phyloP scores from a whole-genome alignment of 2,329 filamentous ascomycete species.

The Xylaria sp. region DNA sequence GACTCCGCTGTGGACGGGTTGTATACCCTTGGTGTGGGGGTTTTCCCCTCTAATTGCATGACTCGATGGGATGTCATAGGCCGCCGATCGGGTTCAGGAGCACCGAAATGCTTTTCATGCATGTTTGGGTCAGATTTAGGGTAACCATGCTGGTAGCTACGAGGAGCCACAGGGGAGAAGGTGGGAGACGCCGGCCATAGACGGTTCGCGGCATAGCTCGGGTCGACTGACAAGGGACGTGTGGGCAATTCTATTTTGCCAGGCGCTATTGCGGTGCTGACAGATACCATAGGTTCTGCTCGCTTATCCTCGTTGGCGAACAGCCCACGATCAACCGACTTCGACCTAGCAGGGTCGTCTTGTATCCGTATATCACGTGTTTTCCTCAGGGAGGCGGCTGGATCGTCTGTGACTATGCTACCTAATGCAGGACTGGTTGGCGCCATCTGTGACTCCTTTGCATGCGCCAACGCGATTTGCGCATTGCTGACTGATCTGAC shows the following conservation, averaged over 20 bases:
- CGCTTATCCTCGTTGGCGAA: slow-evolving; percentile 72
- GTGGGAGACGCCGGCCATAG: slow-evolving; percentile 52
- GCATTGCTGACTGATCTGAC: slow-evolving; percentile 57
- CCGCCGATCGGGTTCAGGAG: slow-evolving; percentile 55
- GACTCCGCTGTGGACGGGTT: slow-evolving; percentile 54
- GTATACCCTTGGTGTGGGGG: slow-evolving; percentile 49
- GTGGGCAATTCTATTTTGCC: slow-evolving; percentile 66
- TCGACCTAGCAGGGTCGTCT: slow-evolving; percentile 64
- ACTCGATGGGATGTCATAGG: slow-evolving; percentile 60
- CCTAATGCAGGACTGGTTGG: slow-evolving; percentile 54
- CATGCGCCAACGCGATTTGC: slow-evolving; percentile 55
- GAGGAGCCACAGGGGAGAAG: slow-evolving; percentile 52
- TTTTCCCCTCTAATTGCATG: slow-evolving; percentile 52
- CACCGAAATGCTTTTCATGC: slow-evolving; percentile 50
- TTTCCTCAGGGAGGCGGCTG: slow-evolving; percentile 57
- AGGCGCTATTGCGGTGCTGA: slow-evolving; percentile 70
- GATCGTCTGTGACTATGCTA: slow-evolving; percentile 48
- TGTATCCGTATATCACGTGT: slow-evolving; percentile 52
- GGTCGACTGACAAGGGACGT: slow-evolving; percentile 59
- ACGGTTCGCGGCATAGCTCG: slow-evolving; percentile 46
- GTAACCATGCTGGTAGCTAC: slow-evolving; percentile 56
- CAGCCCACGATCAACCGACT: slow-evolving; percentile 70
- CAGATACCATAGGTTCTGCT: slow-evolving; percentile 68
- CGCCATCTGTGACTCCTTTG: slow-evolving; percentile 49
- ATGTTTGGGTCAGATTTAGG: slow-evolving; percentile 59